phyloP scores from a whole-genome alignment of 2,329 filamentous ascomycete species.

The Fusarium agapanthi region DNA sequence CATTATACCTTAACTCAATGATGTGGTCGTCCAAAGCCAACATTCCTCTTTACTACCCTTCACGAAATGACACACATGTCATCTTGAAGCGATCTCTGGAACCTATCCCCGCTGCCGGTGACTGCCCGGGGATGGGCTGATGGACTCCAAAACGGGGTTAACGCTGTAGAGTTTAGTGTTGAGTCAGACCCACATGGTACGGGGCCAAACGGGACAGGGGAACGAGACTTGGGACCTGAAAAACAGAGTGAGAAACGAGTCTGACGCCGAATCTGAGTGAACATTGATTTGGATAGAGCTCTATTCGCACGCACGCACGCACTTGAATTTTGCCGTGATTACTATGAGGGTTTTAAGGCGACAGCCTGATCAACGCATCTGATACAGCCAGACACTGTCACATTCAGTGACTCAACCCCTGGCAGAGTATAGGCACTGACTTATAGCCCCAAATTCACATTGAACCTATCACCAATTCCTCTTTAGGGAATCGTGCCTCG shows the following conservation, averaged over 20 bases:
- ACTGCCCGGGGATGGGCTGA: constrained; percentile 14
- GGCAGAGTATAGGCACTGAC: neutral
- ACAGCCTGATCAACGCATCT: neutral
- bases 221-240: constrained; percentile 18
- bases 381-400: neutral
- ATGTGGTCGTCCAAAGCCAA: neutral
- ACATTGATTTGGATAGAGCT: constrained; percentile 16
- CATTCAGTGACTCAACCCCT: neutral
- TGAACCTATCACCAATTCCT: constrained; percentile 37
- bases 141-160: constrained; percentile 14
- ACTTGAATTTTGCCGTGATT: constrained; percentile 3
- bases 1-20: neutral
- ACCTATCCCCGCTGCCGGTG: constrained; percentile 30
- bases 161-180: constrained; percentile 15
- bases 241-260: constrained; percentile 12
- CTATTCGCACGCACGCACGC: neutral
- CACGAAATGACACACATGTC: neutral
- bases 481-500: constrained; percentile 33
- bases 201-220: constrained; percentile 37
- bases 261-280: constrained; percentile 8
- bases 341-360: constrained; percentile 6
- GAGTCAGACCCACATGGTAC: constrained; percentile 24
- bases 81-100: constrained; percentile 25
- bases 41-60: constrained; percentile 17
- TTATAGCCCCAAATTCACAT: neutral